Percentiles rank a stretch among this genome's conserved stretches.
Conservation (phyloP, 192 early-diverging fungal genomes). For the Coemansia sp. region DNA sequence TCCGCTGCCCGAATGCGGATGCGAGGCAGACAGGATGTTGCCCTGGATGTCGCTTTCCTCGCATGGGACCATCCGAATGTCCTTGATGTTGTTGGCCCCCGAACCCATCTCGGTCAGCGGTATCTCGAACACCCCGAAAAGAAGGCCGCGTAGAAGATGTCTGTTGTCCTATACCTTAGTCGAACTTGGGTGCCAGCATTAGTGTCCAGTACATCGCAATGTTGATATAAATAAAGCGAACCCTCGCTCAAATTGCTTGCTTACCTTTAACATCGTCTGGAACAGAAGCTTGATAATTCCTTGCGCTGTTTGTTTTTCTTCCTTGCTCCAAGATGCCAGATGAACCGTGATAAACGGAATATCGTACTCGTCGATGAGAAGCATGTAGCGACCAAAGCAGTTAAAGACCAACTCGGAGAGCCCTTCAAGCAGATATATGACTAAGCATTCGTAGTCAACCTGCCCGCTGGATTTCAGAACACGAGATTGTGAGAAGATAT, state of each 20-base stretch:
- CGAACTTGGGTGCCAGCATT: neutral
- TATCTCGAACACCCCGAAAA: slow-evolving; percentile 44
- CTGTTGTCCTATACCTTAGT: slow-evolving; percentile 7
- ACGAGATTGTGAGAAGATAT: no score
- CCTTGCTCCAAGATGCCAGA: slow-evolving; percentile 12
- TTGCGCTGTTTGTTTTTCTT: slow-evolving; percentile 14
- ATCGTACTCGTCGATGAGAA: slow-evolving; percentile 45
- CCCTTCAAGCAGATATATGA: slow-evolving; percentile 6
- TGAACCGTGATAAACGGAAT: slow-evolving; percentile 43
- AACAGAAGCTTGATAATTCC: slow-evolving; percentile 21
- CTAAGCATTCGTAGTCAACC: neutral
- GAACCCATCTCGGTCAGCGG: slow-evolving; percentile 42
- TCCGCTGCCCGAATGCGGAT: slow-evolving; percentile 33
- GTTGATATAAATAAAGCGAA: neutral
- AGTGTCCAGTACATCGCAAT: neutral
- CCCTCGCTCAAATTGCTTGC: neutral
- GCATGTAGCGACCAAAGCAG: slow-evolving; percentile 29
- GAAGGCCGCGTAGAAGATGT: slow-evolving; percentile 5
- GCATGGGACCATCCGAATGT: slow-evolving; percentile 31
- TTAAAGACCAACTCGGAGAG: slow-evolving; percentile 13
- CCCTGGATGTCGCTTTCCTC: slow-evolving; percentile 32
- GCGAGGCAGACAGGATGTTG: slow-evolving; percentile 16
- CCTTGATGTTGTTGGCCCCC: slow-evolving; percentile 42
- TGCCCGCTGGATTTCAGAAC: neutral
- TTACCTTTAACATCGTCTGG: slow-evolving; percentile 42